Evolutionary conservation across 805 yeast species (phyloP).

Genomic region (Wickerhamiella brachini): DNA sequence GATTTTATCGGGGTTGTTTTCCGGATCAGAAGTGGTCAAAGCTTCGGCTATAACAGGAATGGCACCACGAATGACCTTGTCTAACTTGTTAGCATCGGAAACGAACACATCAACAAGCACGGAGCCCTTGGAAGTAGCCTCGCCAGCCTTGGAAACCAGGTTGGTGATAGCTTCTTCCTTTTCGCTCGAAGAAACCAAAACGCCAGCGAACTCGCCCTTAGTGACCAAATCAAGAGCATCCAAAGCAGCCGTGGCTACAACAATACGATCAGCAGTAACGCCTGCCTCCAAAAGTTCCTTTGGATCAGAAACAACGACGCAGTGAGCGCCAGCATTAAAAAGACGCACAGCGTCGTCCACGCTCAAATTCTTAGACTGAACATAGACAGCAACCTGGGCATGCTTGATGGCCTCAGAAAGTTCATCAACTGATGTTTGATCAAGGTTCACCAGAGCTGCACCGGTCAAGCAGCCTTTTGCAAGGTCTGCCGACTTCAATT

Average conservation of each 20-base stretch:
- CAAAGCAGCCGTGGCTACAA: constrained; percentile 17
- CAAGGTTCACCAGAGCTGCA: constrained; percentile 4
- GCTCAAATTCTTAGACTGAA: constrained; percentile 18
- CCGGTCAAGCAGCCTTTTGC: not conserved
- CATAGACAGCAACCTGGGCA: constrained; percentile 18
- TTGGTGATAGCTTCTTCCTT: constrained; percentile 4
- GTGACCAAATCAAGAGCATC: constrained; percentile 3
- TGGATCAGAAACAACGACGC: constrained; percentile 30
- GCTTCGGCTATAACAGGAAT: constrained; percentile 14
- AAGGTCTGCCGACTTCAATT: not conserved
- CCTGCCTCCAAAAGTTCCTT: constrained; percentile 31
- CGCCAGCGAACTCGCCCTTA: constrained; percentile 8
- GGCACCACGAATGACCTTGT: constrained; percentile 8
- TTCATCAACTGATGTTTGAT: constrained; percentile 4
- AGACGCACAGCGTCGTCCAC: constrained; percentile 37
- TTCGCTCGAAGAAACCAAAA: constrained; percentile 8
- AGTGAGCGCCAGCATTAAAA: constrained; percentile 47
- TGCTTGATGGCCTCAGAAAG: constrained; percentile 1
- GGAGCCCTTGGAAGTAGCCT: constrained; percentile 11
- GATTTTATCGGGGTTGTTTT: constrained; percentile 5
- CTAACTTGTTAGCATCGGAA: constrained; percentile 5
- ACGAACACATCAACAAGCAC: constrained; percentile 14
- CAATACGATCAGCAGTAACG: constrained; percentile 38
- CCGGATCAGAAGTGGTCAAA: constrained; percentile 10
- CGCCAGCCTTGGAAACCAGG: constrained; percentile 9